Evolutionary conservation across 2,329 filamentous ascomycete genomes (phyloP).

Genomic region (Aspergillus hiratsukae): DNA sequence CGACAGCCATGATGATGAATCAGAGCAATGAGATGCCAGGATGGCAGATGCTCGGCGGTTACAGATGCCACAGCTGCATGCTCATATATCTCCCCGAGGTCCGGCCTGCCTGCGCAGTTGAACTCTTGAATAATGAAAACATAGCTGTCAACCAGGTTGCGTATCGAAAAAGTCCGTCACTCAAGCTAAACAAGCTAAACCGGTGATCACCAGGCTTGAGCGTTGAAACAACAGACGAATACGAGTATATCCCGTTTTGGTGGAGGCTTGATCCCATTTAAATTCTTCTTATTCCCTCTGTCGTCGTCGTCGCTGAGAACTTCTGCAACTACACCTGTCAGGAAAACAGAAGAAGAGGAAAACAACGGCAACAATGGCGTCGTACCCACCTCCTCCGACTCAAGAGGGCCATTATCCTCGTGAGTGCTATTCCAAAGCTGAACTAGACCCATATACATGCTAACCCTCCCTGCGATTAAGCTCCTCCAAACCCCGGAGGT

Average conservation of each 20-base stretch:
- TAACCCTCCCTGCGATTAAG: slow-evolving; percentile 1
- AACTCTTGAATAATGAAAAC: neutral
- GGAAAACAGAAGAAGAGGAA: slow-evolving; percentile 1
- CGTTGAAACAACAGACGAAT: too few species aligned
- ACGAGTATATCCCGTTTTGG: neutral
- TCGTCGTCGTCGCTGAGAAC: neutral
- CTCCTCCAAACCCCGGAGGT: slow-evolving; percentile 9
- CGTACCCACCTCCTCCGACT: slow-evolving; percentile 23
- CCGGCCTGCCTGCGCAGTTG: neutral
- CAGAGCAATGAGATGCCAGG: slow-evolving; percentile 5
- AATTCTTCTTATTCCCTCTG: neutral
- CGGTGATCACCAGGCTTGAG: too few species aligned
- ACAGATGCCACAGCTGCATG: neutral
- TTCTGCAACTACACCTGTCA: slow-evolving; percentile 7
- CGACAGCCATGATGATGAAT: neutral
- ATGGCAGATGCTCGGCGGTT: slow-evolving; percentile 2
- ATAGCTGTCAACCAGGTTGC: neutral
- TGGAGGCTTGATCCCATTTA: neutral
- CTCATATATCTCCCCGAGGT: neutral
- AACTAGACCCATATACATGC: neutral
- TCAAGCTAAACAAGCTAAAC: too few species aligned
- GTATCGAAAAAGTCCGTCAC: neutral
- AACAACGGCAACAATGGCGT: slow-evolving; percentile 7
- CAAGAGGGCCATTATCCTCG: slow-evolving; percentile 17
- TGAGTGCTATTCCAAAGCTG: slow-evolving; percentile 1